Evolutionary conservation across 192 early-diverging fungal species (phyloP).

Genomic region (Umbelopsis ramanniana): DNA sequence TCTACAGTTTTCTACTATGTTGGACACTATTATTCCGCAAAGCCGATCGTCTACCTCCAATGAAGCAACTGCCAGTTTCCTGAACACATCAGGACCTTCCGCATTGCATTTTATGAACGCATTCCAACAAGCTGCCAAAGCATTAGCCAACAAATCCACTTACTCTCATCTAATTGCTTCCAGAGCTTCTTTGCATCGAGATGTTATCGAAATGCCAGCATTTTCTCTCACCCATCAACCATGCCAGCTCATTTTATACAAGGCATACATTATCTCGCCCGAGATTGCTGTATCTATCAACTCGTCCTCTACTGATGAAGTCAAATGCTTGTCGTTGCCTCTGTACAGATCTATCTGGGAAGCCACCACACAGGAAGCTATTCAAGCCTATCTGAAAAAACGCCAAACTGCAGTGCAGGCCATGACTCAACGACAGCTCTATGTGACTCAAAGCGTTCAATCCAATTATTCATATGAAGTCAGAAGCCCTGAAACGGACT

Average conservation of each 20-base stretch:
- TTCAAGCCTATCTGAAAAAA: slow-evolving; percentile 20
- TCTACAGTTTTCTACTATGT: not conserved
- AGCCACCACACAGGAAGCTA: slow-evolving; percentile 26
- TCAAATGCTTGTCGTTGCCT: slow-evolving; percentile 29
- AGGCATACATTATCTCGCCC: slow-evolving; percentile 23
- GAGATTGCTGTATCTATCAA: slow-evolving; percentile 33
- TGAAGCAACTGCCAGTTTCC: not conserved
- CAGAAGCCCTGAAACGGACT: not conserved
- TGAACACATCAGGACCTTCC: not conserved
- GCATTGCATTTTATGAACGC: slow-evolving; percentile 14
- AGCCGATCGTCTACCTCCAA: not conserved
- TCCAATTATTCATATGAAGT: not conserved
- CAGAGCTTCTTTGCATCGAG: slow-evolving; percentile 26
- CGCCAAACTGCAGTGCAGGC: not conserved
- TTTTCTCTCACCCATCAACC: slow-evolving; percentile 30
- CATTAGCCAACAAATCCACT: slow-evolving; percentile 21
- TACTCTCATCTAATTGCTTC: slow-evolving; percentile 23
- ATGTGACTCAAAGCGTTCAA: not conserved
- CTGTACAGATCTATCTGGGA: slow-evolving; percentile 24
- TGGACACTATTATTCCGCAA: not conserved
- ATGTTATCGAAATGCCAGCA: slow-evolving; percentile 33
- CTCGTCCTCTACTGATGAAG: slow-evolving; percentile 15
- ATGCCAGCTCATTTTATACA: slow-evolving; percentile 39
- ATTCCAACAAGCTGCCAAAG: slow-evolving; percentile 22
- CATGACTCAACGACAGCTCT: not conserved